These are phyloP conservation scores for Nemania abortiva DNA, from an alignment of 2,329 filamentous ascomycete genomes.

Conservation along the genomic window DNA sequence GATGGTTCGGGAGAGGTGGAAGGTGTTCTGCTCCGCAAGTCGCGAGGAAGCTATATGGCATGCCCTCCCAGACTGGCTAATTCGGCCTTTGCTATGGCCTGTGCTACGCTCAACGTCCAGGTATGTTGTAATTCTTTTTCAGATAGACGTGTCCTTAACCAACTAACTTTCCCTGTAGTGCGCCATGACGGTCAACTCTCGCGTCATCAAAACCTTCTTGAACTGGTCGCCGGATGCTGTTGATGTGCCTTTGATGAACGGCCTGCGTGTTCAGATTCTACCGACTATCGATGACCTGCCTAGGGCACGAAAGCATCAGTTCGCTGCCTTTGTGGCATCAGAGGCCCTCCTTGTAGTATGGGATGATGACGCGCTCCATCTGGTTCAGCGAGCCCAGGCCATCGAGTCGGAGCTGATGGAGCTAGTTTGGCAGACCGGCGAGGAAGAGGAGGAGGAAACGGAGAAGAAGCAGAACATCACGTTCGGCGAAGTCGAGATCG, in stretches of 20 bases:
- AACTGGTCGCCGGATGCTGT: conserved; percentile 78
- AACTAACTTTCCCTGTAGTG: conserved; percentile 60
- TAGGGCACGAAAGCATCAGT: conserved; percentile 80
- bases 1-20: conserved; percentile 76
- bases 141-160: neutral
- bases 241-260: conserved; percentile 81
- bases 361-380: conserved; percentile 82
- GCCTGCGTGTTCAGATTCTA: conserved; percentile 80
- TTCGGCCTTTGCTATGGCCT: conserved; percentile 73
- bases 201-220: conserved; percentile 82
- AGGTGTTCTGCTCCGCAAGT: conserved; percentile 78
- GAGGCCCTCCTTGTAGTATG: conserved; percentile 81
- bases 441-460: conserved; percentile 64
- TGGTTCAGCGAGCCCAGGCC: conserved; percentile 75
- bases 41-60: conserved; percentile 76
- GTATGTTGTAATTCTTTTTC: conserved; percentile 57
- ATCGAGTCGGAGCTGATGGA: conserved; percentile 84
- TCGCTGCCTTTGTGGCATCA: conserved; percentile 80
- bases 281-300: conserved; percentile 78
- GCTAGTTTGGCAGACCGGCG: conserved; percentile 76
- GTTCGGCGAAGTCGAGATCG: conserved; percentile 68
- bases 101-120: conserved; percentile 77
- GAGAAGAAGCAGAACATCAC: conserved; percentile 62
- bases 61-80: conserved; percentile 74
- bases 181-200: conserved; percentile 84